Evolutionary conservation across 345 rosid genomes (phyloP).

Genomic region (Moringa oleifera): DNA sequence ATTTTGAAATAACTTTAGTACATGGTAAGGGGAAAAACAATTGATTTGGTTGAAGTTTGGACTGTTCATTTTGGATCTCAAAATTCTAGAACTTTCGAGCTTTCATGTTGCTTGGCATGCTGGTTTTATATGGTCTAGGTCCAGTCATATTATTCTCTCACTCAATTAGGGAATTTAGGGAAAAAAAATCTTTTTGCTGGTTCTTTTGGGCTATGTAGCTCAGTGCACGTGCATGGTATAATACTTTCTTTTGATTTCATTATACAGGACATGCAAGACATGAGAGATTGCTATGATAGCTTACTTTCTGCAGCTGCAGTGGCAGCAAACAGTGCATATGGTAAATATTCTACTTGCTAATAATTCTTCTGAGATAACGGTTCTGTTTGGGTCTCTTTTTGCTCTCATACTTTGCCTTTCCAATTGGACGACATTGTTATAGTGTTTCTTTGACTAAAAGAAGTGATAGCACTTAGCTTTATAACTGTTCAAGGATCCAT

Average conservation of each 20-base stretch:
- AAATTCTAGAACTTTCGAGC: too few species aligned
- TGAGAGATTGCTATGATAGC: conserved; percentile 94
- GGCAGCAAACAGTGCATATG: conserved; percentile 88
- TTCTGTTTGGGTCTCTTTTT: not conserved
- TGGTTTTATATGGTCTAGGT: too few species aligned
- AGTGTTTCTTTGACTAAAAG: conserved; percentile 3
- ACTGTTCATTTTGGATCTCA: not conserved
- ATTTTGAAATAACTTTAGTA: not conserved
- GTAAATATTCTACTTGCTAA: conserved; percentile 29
- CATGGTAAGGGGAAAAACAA: not conserved
- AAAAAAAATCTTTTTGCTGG: too few species aligned
- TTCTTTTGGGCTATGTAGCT: too few species aligned
- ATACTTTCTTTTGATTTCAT: not conserved
- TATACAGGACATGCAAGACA: conserved; percentile 77
- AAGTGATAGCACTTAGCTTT: not conserved
- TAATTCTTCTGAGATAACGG: not conserved
- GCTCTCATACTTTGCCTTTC: not conserved
- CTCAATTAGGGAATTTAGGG: too few species aligned
- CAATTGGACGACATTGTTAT: not conserved
- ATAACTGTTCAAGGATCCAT: not conserved
- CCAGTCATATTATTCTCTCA: too few species aligned
- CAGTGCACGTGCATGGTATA: too few species aligned
- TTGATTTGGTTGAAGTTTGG: too few species aligned
- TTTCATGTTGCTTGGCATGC: too few species aligned
- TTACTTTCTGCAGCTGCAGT: conserved; percentile 94